Evolutionary conservation across 768 basidiomycete species (phyloP).

Genomic region (Suillus discolor): DNA sequence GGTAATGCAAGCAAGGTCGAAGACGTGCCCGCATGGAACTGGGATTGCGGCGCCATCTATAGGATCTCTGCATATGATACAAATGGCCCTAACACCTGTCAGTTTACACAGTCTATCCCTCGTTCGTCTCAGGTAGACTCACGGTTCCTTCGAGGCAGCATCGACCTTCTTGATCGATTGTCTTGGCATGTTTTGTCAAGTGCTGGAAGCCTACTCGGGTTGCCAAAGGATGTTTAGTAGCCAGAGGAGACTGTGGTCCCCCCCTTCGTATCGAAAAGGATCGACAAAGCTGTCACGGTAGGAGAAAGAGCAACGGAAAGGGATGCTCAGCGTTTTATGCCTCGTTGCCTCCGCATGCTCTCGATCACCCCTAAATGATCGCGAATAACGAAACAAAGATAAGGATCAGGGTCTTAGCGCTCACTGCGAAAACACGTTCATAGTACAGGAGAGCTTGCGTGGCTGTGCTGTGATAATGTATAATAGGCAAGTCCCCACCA

Average conservation of each 20-base stretch:
- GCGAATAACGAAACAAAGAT: slow-evolving; percentile 1
- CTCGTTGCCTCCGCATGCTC: slow-evolving; percentile 8
- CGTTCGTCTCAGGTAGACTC: neutral
- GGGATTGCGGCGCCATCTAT: slow-evolving; percentile 16
- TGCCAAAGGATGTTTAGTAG: neutral
- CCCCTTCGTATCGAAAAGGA: slow-evolving; percentile 4
- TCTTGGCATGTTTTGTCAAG: slow-evolving; percentile 3
- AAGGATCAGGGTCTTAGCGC: slow-evolving; percentile 5
- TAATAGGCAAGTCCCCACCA: too few relatives aligned
- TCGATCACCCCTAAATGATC: slow-evolving; percentile 5
- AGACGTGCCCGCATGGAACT: slow-evolving; percentile 28
- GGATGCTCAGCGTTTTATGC: slow-evolving; percentile 1
- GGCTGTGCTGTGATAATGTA: neutral
- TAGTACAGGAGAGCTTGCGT: neutral
- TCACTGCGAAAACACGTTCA: slow-evolving; percentile 5
- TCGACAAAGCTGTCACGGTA: slow-evolving; percentile 1
- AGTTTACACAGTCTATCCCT: neutral
- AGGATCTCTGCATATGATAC: slow-evolving; percentile 25
- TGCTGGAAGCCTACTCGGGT: neutral
- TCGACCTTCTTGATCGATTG: slow-evolving; percentile 8
- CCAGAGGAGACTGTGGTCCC: neutral
- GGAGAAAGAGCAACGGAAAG: neutral
- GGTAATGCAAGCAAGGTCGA: slow-evolving; percentile 28
- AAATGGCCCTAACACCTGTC: slow-evolving; percentile 11
- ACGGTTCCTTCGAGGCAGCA: slow-evolving; percentile 1